Evolutionary conservation across 371 early-diverging fungal species (phyloP).

Genomic region (Mucor ambiguus): DNA sequence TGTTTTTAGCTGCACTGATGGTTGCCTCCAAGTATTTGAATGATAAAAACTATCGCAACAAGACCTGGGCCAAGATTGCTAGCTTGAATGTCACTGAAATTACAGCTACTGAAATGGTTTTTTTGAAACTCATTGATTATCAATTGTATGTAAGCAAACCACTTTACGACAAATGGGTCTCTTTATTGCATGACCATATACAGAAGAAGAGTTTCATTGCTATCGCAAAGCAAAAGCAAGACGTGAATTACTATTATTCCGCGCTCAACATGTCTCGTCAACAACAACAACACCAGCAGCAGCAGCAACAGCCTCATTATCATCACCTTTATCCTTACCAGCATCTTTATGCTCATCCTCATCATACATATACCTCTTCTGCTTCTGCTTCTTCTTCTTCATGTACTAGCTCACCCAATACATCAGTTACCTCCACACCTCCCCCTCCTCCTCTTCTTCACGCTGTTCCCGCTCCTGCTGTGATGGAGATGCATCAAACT

Average conservation of each 20-base stretch:
- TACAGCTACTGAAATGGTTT: conserved; percentile 69
- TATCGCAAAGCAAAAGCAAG: not conserved
- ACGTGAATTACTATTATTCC: not conserved
- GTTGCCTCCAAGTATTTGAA: conserved; percentile 72
- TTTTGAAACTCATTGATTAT: conserved; percentile 71
- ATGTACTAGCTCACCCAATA: not conserved
- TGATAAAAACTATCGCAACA: conserved; percentile 73
- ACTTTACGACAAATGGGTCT: conserved; percentile 68
- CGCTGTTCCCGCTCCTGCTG: not conserved
- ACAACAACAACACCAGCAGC: no score
- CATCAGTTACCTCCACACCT: not conserved
- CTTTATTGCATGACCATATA: conserved; percentile 51
- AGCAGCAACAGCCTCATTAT: not conserved
- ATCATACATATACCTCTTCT: not conserved
- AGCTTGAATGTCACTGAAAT: conserved; percentile 67
- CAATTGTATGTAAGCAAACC: conserved; percentile 63
- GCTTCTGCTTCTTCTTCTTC: not conserved
- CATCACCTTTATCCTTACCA: not conserved
- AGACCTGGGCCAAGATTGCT: conserved; percentile 75
- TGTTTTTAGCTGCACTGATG: conserved; percentile 72
- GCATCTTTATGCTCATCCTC: not conserved
- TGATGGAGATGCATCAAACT: not conserved
- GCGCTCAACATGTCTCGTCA: not conserved
- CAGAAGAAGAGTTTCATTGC: not conserved
- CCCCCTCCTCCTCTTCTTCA: not conserved